phyloP scores from a whole-genome alignment of 805 yeast genomes.

The Candida vartiovaarae region DNA sequence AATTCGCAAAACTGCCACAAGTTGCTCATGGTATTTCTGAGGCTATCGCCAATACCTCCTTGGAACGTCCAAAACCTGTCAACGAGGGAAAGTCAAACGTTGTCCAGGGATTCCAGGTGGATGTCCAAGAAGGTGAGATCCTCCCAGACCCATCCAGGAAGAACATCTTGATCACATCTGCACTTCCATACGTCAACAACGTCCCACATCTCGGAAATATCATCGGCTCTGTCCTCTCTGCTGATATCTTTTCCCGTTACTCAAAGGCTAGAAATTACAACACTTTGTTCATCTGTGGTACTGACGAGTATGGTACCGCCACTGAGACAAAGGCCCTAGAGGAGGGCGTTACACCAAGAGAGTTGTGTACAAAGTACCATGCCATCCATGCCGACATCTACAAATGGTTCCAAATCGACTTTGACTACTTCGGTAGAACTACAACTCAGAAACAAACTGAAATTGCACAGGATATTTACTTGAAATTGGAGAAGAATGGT shows the following conservation, averaged over 20 bases:
- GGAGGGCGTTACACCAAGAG: conserved; percentile 81
- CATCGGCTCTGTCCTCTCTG: conserved; percentile 88
- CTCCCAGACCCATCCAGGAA: conserved; percentile 55
- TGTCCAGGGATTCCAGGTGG: conserved; percentile 19
- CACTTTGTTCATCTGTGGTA: conserved; percentile 86
- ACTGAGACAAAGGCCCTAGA: conserved; percentile 97
- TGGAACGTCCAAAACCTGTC: conserved; percentile 33
- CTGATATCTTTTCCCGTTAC: conserved; percentile 90
- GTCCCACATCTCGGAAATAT: conserved; percentile 98
- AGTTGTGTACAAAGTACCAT: conserved; percentile 88
- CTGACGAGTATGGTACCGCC: conserved; percentile 99
- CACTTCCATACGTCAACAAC: conserved; percentile 95
- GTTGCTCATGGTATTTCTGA: conserved; percentile 39
- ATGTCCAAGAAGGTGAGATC: conserved; percentile 31
- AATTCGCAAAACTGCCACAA: conserved; percentile 23
- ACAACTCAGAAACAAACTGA: conserved; percentile 88
- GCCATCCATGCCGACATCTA: conserved; percentile 82
- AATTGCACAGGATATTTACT: conserved; percentile 90
- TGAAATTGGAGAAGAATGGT: conserved; percentile 67
- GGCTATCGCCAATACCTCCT: conserved; percentile 40
- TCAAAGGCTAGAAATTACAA: conserved; percentile 85
- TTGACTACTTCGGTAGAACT: conserved; percentile 95
- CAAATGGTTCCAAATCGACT: conserved; percentile 94
- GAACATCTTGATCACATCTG: conserved; percentile 88
- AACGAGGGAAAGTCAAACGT: conserved; percentile 35